These are phyloP conservation scores for Chalciporus sp. DNA, from an alignment of 1,284 basidiomycete species.

Conservation along the genomic window DNA sequence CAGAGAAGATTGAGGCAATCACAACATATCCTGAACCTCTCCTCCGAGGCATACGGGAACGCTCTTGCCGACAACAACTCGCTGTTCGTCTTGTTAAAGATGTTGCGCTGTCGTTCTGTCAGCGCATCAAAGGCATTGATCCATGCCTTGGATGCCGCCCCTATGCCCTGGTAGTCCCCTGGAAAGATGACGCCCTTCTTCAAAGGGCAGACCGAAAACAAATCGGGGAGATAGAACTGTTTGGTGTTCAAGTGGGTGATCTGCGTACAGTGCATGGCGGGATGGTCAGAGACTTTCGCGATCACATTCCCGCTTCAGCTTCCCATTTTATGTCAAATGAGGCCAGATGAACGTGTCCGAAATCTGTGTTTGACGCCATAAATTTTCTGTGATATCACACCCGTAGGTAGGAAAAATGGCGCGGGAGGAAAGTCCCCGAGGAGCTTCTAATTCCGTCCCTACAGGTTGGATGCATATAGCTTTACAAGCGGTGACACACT, in stretches of 20 bases:
- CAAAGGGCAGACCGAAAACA: conserved; percentile 11
- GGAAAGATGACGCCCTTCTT: conserved; percentile 8
- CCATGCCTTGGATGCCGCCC: conserved; percentile 62
- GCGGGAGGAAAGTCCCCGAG: conserved; percentile 9
- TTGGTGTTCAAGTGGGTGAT: neutral
- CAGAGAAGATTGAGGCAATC: conserved; percentile 71
- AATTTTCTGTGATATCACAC: neutral
- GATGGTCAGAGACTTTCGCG: neutral
- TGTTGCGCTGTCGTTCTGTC: conserved; percentile 59
- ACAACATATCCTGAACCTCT: conserved; percentile 60
- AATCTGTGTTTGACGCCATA: conserved; percentile 1
- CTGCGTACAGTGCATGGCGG: conserved; percentile 1
- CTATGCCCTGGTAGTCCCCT: conserved; percentile 5
- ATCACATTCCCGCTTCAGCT: neutral
- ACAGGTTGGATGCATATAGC: neutral
- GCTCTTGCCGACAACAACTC: conserved; percentile 65
- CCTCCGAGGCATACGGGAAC: conserved; percentile 60
- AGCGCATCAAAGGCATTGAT: conserved; percentile 62
- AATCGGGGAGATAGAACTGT: conserved; percentile 14
- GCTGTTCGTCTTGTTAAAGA: conserved; percentile 61
- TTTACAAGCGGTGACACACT: neutral
- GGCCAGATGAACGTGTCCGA: conserved; percentile 6
- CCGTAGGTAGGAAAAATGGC: conserved; percentile 1
- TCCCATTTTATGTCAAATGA: conserved; percentile 15
- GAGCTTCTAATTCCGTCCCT: conserved; percentile 1